Percentiles rank a stretch among this genome's conserved stretches.
Evolutionary conservation across 495 filamentous ascomycete species (phyloP).

Genomic region (Jackrogersella multiformis): DNA sequence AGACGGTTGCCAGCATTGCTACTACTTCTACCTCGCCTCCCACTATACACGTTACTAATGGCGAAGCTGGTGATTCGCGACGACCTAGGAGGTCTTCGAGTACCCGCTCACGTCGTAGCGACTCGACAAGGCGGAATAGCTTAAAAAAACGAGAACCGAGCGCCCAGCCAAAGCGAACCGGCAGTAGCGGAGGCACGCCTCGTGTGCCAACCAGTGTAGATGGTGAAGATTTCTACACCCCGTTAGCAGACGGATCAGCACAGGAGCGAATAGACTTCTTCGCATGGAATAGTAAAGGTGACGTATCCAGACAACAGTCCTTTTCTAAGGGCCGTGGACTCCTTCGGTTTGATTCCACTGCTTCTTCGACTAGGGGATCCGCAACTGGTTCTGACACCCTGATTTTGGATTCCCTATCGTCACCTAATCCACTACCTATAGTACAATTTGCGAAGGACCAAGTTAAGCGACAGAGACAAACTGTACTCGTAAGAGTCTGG

Average conservation of each 20-base stretch:
- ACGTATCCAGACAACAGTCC: conserved; percentile 40
- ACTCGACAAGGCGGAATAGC: conserved; percentile 53
- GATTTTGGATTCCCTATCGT: conserved; percentile 39
- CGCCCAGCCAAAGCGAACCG: conserved; percentile 49
- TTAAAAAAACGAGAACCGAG: conserved; percentile 58
- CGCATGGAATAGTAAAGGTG: conserved; percentile 44
- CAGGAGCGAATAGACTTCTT: conserved; percentile 49
- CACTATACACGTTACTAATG: conserved; percentile 52
- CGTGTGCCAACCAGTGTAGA: conserved; percentile 47
- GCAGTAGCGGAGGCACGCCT: conserved; percentile 46
- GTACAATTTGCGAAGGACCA: conserved; percentile 62
- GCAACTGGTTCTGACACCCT: conserved; percentile 31
- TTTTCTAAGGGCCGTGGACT: conserved; percentile 46
- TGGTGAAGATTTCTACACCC: conserved; percentile 52
- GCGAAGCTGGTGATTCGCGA: conserved; percentile 43
- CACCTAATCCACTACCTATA: conserved; percentile 52
- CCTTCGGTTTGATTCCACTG: conserved; percentile 45
- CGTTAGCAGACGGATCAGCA: conserved; percentile 45
- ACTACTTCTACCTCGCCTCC: conserved; percentile 32
- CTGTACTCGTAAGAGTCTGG: conserved; percentile 82
- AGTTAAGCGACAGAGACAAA: conserved; percentile 65
- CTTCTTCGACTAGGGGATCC: conserved; percentile 39
- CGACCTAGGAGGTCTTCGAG: conserved; percentile 49
- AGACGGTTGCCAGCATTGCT: conserved; percentile 49
- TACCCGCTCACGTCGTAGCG: conserved; percentile 51